Evolutionary conservation across 306 rosid species (phyloP).

Genomic region (Sindora glabra): DNA sequence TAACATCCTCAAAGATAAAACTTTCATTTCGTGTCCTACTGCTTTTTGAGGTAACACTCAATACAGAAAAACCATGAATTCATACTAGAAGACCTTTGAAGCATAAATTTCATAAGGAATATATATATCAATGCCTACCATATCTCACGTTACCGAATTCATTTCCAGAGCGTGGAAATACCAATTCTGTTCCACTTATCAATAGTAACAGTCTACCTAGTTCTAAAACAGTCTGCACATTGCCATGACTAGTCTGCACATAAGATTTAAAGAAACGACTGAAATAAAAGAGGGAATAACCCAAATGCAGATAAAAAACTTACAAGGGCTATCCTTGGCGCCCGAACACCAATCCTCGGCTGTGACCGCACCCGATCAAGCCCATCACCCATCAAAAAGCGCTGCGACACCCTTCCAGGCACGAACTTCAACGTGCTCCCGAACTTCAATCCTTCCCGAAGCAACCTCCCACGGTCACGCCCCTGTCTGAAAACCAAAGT

Average conservation of each 20-base stretch:
- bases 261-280: not conserved
- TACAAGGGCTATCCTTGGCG: constrained; percentile 83
- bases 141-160: not conserved
- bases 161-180: not conserved
- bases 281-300: not conserved
- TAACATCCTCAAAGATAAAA: not conserved
- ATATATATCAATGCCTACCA: constrained; percentile 4
- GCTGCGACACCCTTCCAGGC: constrained; percentile 44
- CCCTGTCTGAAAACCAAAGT: constrained; percentile 51
- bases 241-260: not conserved
- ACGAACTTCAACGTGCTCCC: constrained; percentile 68
- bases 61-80: not conserved
- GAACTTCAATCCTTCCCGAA: constrained; percentile 43
- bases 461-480: constrained; percentile 27
- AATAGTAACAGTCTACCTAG: not conserved
- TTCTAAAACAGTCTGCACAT: not conserved
- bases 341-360: constrained; percentile 55
- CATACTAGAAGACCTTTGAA: not conserved
- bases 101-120: constrained; percentile 6
- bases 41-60: not conserved
- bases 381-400: constrained; percentile 45
- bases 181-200: not conserved
- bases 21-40: not conserved
- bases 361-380: constrained; percentile 58
- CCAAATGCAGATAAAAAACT: constrained; percentile 27